Conservation (phyloP, 306 rosid genomes). For the Rosa multiflora region DNA sequence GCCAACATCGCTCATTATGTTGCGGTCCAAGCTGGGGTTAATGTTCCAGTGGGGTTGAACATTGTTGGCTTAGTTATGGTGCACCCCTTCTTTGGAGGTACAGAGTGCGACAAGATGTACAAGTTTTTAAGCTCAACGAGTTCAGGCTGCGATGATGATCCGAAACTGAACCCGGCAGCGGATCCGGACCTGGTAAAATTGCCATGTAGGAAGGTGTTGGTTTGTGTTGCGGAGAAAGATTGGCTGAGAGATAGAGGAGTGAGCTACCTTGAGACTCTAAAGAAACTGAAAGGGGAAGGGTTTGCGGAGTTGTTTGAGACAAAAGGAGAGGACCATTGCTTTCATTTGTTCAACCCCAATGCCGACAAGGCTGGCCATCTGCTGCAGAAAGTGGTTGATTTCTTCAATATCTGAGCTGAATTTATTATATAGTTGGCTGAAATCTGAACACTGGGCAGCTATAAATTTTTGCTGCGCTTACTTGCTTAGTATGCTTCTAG, state of each 20-base stretch:
- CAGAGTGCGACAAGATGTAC: conserved; percentile 9
- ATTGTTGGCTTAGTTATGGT: neutral
- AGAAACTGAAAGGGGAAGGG: conserved; percentile 37
- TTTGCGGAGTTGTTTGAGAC: conserved; percentile 39
- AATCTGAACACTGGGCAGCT: too few species aligned
- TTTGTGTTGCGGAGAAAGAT: conserved; percentile 49
- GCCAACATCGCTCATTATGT: neutral
- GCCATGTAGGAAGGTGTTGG: conserved; percentile 40
- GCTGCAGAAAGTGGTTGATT: neutral
- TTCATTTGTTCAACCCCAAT: conserved; percentile 21
- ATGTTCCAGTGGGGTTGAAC: neutral
- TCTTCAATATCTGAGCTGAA: neutral
- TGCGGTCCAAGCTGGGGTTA: neutral
- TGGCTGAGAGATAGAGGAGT: conserved; percentile 33
- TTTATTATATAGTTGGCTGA: too few species aligned
- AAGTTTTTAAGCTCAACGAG: conserved; percentile 30
- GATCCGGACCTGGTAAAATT: conserved; percentile 29
- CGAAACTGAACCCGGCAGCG: conserved; percentile 30
- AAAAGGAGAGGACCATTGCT: conserved; percentile 51
- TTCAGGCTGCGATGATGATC: conserved; percentile 27
- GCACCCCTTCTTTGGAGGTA: neutral
- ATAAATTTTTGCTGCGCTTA: too few species aligned
- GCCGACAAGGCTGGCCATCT: neutral
- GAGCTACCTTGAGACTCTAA: conserved; percentile 27
- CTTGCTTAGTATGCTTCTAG: too few species aligned